phyloP scores from a whole-genome alignment of 2,329 filamentous ascomycete species.

The Mycosphaerella sp. region DNA sequence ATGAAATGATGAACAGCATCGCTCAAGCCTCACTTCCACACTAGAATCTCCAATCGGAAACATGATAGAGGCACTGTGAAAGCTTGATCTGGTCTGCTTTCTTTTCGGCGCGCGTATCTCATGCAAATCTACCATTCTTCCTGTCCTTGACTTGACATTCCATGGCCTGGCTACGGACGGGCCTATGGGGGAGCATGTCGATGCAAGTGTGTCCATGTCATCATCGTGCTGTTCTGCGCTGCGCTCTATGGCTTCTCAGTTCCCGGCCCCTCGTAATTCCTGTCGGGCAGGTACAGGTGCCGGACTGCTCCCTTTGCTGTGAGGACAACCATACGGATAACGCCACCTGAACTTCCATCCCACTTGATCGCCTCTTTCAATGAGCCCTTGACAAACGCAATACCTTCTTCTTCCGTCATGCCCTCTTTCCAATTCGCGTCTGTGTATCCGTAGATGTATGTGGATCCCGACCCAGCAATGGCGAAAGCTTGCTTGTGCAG shows the following conservation, averaged over 20 bases:
- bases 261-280: constrained; percentile 72
- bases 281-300: constrained; percentile 93
- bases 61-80: too few relatives aligned
- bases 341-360: constrained; percentile 97
- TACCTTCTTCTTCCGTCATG: constrained; percentile 87
- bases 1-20: too few relatives aligned
- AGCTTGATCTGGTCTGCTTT: neutral
- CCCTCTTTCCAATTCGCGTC: constrained; percentile 92
- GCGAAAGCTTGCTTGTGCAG: constrained; percentile 96
- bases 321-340: constrained; percentile 95
- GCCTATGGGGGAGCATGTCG: neutral
- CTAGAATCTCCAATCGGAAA: too few relatives aligned
- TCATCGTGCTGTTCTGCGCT: neutral
- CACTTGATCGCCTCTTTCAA: constrained; percentile 96
- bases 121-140: neutral
- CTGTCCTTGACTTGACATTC: neutral
- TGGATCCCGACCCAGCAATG: constrained; percentile 93
- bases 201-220: constrained; percentile 7
- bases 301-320: constrained; percentile 83
- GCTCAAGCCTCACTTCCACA: too few relatives aligned
- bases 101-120: neutral
- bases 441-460: constrained; percentile 99
- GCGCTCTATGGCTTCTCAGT: constrained; percentile 34
- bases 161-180: neutral
- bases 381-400: constrained; percentile 87